phyloP scores from a whole-genome alignment of 257 asterid genomes.

The Knoxia roxburghii region DNA sequence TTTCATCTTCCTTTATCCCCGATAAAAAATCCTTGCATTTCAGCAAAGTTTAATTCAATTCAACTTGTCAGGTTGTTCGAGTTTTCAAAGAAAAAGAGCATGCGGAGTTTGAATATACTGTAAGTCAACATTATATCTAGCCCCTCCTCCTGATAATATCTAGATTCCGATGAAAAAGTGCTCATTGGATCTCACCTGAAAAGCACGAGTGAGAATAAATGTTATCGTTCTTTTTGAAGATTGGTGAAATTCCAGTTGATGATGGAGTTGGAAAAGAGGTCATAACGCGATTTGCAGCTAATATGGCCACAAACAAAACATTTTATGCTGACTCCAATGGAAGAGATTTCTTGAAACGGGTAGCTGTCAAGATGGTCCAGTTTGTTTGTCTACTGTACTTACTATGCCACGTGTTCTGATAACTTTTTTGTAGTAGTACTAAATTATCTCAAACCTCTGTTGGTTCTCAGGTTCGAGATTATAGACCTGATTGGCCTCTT shows the following conservation, averaged over 20 bases:
- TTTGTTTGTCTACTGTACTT: neutral
- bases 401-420: slow-evolving; percentile 7
- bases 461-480: slow-evolving; percentile 64
- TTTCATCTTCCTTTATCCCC: neutral
- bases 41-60: neutral
- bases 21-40: neutral
- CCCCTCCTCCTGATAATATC: neutral
- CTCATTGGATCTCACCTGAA: too few relatives aligned
- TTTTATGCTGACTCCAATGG: slow-evolving; percentile 85
- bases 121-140: slow-evolving; percentile 32
- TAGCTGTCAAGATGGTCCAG: slow-evolving; percentile 13
- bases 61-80: slow-evolving; percentile 52
- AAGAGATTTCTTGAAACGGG: slow-evolving; percentile 88
- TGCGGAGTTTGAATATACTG: slow-evolving; percentile 85
- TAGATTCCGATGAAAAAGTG: too few relatives aligned
- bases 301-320: slow-evolving; percentile 63
- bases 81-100: slow-evolving; percentile 78
- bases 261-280: slow-evolving; percentile 80
- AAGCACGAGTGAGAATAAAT: slow-evolving; percentile 4
- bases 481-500: slow-evolving; percentile 76
- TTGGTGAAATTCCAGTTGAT: slow-evolving; percentile 68
- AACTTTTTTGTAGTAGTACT: slow-evolving; percentile 3
- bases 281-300: slow-evolving; percentile 61
- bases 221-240: slow-evolving; percentile 34
- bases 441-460: neutral